Conservation (phyloP, 2,329 filamentous ascomycete species). For the Trichoderma sp. region DNA sequence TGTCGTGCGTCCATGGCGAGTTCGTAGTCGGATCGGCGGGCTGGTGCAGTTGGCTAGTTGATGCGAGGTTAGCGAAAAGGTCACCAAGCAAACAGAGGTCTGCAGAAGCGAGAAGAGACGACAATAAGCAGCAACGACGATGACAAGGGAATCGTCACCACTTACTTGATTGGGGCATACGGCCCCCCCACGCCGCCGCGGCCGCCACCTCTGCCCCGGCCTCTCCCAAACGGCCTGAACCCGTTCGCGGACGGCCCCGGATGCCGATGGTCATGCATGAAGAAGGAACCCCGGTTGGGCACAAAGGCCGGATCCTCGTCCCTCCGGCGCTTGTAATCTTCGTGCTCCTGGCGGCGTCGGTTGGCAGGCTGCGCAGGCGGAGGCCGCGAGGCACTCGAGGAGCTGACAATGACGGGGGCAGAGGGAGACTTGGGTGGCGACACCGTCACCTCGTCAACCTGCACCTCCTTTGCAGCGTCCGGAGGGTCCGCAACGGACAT, state of each 20-base stretch:
- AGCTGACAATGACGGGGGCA: constrained; percentile 59
- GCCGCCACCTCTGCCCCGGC: constrained; percentile 62
- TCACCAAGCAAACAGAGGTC: not conserved
- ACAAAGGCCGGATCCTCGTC: constrained; percentile 92
- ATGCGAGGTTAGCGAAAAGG: constrained; percentile 34
- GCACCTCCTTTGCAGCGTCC: constrained; percentile 48
- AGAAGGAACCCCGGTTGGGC: constrained; percentile 91
- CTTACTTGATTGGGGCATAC: constrained; percentile 67
- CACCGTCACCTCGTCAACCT: constrained; percentile 50
- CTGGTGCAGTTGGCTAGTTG: constrained; percentile 46
- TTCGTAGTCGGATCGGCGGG: constrained; percentile 65
- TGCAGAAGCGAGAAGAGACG: constrained; percentile 1
- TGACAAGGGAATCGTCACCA: constrained; percentile 30
- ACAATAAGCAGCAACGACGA: not conserved
- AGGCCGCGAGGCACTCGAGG: constrained; percentile 49
- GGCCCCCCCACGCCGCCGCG: constrained; percentile 61
- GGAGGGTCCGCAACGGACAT: constrained; percentile 50
- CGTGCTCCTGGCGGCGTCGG: constrained; percentile 79
- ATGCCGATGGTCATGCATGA: constrained; percentile 92
- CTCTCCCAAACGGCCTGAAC: constrained; percentile 71
- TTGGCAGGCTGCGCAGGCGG: constrained; percentile 64
- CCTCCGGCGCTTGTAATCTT: constrained; percentile 84
- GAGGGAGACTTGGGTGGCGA: constrained; percentile 46
- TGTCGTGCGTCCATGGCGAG: constrained; percentile 88
- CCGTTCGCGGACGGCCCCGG: constrained; percentile 76